Evolutionary conservation across 23 red algal genomes (phyloP), one percentile per base, ranked within the genome.

Genomic region (Agarophyton chilense): DNA sequence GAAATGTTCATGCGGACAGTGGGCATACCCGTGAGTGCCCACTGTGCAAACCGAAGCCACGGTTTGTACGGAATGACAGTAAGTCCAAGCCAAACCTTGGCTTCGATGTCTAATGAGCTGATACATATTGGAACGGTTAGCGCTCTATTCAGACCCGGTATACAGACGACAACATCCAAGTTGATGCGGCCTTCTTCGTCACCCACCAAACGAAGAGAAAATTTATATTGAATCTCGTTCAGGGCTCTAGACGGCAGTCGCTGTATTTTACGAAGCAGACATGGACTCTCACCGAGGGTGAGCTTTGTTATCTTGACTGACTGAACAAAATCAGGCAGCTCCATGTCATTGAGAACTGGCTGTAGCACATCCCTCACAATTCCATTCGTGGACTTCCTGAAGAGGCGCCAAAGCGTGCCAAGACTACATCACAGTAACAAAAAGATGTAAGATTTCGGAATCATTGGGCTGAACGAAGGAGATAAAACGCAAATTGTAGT

Each of bases 351-450:
- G 12, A 93, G 53, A 54, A 86, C 78, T 24, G 90, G 90, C 41
- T 93, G 90, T 21, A 93, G 52, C 22, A 84, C 68, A 16, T 83
- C 80, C 26, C 44, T 10, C 9, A 73, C 72, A 13, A 84, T 52
- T 0, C 77, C 46, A 51, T 71, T 77, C 25, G 81, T 85, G 21
- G 68, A 84, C 45, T 85, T 93, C 35, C 90, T 79, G 35, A 93
- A 84, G 3, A 93, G 79, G 49, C 90, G 90, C 90, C 90, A 93
- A 24, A 83, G 49, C n/a, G 88, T 75, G 33, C 78, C 31, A 19
- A 92, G 47, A 60, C 73, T 81, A 28, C 10, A 40, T 53, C 49
- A 46, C 56, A 62, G 31, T 9, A 13, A 65, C 60, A 29, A 65
- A 65, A 65, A 10, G 8, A 65, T 6, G 60, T 65, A 36, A 65